phyloP scores from a whole-genome alignment of 164 flowering plant genomes.

The Magnolia kwangsiensis region DNA sequence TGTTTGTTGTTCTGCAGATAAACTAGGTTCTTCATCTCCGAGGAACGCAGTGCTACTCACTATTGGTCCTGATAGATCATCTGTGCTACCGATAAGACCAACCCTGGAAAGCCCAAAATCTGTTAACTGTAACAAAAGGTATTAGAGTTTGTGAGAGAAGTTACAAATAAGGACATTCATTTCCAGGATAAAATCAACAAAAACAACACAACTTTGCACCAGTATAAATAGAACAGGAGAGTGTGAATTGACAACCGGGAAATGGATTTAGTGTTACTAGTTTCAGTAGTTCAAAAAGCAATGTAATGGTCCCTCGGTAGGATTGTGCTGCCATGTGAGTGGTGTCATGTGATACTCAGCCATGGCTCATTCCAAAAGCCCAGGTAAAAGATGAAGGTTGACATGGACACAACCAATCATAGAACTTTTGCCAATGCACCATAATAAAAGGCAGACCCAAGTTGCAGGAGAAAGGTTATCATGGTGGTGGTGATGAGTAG shows the following conservation, averaged over 20 bases:
- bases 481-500: no score
- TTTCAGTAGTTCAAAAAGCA: background rate
- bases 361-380: no score
- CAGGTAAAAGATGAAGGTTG: no score
- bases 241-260: background rate
- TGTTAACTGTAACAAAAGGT: slow-evolving; percentile 85
- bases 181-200: background rate
- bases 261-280: background rate
- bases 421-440: no score
- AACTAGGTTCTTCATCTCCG: slow-evolving; percentile 49
- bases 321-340: no score
- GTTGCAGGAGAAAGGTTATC: no score
- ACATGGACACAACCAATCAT: no score
- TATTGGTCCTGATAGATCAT: slow-evolving; percentile 81
- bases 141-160: slow-evolving; percentile 40
- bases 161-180: background rate
- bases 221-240: background rate
- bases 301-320: background rate
- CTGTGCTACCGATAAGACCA: slow-evolving; percentile 96
- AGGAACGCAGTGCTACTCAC: slow-evolving; percentile 36
- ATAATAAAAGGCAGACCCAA: no score
- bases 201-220: background rate
- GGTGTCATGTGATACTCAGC: no score
- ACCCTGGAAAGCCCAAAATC: slow-evolving; percentile 99
- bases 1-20: slow-evolving; percentile 26